Evolutionary conservation across 495 filamentous ascomycete species (phyloP).

Genomic region (Chlorociboria aeruginascens): DNA sequence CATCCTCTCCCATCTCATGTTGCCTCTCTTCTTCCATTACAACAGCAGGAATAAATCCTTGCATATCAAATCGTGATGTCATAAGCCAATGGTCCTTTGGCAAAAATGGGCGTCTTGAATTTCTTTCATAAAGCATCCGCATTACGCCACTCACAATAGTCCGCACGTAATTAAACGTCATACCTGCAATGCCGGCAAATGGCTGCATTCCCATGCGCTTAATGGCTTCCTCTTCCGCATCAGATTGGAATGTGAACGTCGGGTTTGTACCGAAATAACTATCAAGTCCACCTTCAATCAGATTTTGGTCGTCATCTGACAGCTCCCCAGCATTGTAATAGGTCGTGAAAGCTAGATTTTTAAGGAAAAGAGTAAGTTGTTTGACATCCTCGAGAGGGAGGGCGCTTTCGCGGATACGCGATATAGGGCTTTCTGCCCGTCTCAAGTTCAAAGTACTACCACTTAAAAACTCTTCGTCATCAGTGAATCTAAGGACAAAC

Average conservation of each 20-base stretch:
- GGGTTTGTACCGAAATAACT: constrained; percentile 37
- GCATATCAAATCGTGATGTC: constrained; percentile 85
- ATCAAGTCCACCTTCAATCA: constrained; percentile 37
- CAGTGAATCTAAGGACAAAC: constrained; percentile 82
- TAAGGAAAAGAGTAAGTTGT: constrained; percentile 71
- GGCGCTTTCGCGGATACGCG: constrained; percentile 48
- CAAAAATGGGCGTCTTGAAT: constrained; percentile 79
- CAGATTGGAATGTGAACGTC: constrained; percentile 7
- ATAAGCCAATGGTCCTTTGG: constrained; percentile 84
- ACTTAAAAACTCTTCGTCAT: constrained; percentile 76
- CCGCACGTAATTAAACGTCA: constrained; percentile 69
- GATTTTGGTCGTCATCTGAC: constrained; percentile 36
- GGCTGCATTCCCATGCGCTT: constrained; percentile 18
- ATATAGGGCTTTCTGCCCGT: constrained; percentile 24
- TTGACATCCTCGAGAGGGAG: constrained; percentile 59
- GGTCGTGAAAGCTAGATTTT: constrained; percentile 82
- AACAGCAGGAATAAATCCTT: constrained; percentile 75
- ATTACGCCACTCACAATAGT: constrained; percentile 72
- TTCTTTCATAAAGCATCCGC: constrained; percentile 83
- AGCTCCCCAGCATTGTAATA: constrained; percentile 74
- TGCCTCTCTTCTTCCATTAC: constrained; percentile 80
- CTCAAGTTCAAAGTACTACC: constrained; percentile 14
- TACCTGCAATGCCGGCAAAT: constrained; percentile 43
- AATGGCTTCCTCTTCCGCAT: background rate
- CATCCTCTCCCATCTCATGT: constrained; percentile 37